Evolutionary conservation across 2,329 filamentous ascomycete genomes (phyloP).

Genomic region (Talaromyces verruculosus): DNA sequence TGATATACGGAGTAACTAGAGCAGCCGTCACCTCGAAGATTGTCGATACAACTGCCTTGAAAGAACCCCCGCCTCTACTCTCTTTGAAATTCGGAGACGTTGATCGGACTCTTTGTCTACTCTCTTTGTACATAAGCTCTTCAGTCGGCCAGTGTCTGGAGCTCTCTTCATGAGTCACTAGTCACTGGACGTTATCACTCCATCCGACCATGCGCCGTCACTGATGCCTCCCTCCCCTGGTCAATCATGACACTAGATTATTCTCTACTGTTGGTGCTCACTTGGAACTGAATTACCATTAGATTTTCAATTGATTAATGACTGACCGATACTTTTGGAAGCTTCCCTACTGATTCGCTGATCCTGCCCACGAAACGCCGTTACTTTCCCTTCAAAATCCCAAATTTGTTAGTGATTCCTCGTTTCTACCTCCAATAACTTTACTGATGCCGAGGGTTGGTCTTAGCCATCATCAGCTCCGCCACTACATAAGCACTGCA

Average conservation of each 20-base stretch:
- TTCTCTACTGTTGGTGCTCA: conserved; percentile 37
- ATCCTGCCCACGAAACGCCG: conserved; percentile 61
- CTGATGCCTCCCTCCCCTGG: conserved; percentile 27
- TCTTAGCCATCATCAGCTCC: conserved; percentile 57
- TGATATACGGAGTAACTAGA: too few species aligned
- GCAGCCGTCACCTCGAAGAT: neutral
- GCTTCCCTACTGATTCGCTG: conserved; percentile 65
- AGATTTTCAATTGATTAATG: conserved; percentile 9
- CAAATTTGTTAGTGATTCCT: conserved; percentile 57
- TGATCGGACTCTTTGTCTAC: neutral
- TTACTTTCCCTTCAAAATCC: conserved; percentile 67
- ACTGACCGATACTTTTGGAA: conserved; percentile 46
- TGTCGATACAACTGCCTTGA: neutral
- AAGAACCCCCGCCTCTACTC: neutral
- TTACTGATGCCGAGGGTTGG: conserved; percentile 23
- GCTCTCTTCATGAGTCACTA: neutral
- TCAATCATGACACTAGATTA: conserved; percentile 46
- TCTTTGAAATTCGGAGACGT: neutral
- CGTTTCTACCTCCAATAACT: neutral
- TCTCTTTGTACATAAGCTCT: neutral
- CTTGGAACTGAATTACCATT: too few species aligned
- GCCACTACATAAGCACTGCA: conserved; percentile 82
- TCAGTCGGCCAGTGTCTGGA: neutral
- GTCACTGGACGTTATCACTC: neutral
- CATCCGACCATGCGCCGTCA: conserved; percentile 35